Evolutionary conservation across 2,329 filamentous ascomycete species (phyloP), one percentile per base, ranked within the genome.

Genomic region (Aspergillus sojae): DNA sequence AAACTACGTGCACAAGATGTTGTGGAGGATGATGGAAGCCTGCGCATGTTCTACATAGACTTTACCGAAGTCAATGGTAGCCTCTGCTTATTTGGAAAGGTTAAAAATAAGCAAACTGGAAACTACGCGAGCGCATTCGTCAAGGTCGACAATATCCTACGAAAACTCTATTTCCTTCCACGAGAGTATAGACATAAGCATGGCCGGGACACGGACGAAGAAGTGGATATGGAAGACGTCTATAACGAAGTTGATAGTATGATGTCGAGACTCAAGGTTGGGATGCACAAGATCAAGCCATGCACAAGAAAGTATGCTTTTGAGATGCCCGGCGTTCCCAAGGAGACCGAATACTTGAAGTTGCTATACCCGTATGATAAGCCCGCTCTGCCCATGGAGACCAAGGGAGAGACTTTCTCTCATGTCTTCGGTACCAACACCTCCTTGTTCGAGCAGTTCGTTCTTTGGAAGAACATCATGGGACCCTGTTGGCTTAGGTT

Each of bases 391-490:
- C 85, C 92, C n/a, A 82, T 86, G 59, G 89, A 91, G 65, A 80
- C 86, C 6, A 87, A 84, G 46, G 95, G 95, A 32, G 89, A 96
- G 76, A 98, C 95, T 0, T 99, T 94, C 75, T 97, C 94, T 1
- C 92, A 92, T 68, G 90, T 97, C 28, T 99, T 99, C 70, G 95
- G 96, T 32, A 91, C 91, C 62, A 97, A 95, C 77, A 99, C 95
- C 0, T 89, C 92, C 1, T 84, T 99, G 0, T 99, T 99, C 71
- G 95, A 99, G 79, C 95, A 99, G 71, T 99, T 99, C 74, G 95
- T 99, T 23, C 85, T 99, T 5, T 97, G 94, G 91, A 98, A 97
- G 81, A 96, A 97, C 74, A 92, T 99, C 71, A 99, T 97, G 94
- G 95, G 95, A 1, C 95, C 95, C 34, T 98, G 95, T 77, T 99